Conservation (phyloP, 345 rosid genomes). For the Lumnitzera racemosa region DNA sequence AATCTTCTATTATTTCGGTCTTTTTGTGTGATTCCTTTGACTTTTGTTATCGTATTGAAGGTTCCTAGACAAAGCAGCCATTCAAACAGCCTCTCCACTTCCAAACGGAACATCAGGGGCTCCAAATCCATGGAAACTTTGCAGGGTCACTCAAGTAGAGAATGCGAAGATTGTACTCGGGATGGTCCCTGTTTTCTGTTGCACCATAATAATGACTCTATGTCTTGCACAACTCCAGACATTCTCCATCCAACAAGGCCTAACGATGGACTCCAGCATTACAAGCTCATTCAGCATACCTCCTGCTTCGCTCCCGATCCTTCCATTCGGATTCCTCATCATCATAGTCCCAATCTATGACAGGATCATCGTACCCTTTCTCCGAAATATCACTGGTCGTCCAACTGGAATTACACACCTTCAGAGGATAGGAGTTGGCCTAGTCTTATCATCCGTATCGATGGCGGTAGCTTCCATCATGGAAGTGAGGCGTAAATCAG, state of each 20-base stretch:
- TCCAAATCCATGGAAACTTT: conserved; percentile 48
- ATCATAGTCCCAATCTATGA: conserved; percentile 36
- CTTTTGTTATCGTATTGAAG: conserved; percentile 13
- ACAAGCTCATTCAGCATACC: conserved; percentile 32
- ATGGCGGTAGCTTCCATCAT: conserved; percentile 40
- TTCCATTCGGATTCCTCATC: conserved; percentile 36
- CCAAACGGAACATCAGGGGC: conserved; percentile 4
- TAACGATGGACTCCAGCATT: conserved; percentile 40
- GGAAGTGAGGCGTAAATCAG: conserved; percentile 42
- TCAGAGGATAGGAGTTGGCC: conserved; percentile 54
- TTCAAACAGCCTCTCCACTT: conserved; percentile 15
- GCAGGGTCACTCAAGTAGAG: conserved; percentile 60
- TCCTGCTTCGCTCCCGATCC: conserved; percentile 47
- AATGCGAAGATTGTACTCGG: conserved; percentile 43
- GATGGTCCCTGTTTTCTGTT: conserved; percentile 43
- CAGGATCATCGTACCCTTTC: conserved; percentile 30
- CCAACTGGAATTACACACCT: conserved; percentile 46
- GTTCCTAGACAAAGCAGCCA: conserved; percentile 58
- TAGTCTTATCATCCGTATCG: conserved; percentile 32
- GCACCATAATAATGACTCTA: conserved; percentile 54
- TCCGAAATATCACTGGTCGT: conserved; percentile 33
- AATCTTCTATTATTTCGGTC: neutral
- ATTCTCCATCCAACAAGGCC: conserved; percentile 46
- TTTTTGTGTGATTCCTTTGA: neutral
- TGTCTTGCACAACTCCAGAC: conserved; percentile 48